Percentiles rank a stretch among this genome's conserved stretches.
phyloP scores from a whole-genome alignment of 176 grass and related monocot species.

The Elymus sibiricus region DNA sequence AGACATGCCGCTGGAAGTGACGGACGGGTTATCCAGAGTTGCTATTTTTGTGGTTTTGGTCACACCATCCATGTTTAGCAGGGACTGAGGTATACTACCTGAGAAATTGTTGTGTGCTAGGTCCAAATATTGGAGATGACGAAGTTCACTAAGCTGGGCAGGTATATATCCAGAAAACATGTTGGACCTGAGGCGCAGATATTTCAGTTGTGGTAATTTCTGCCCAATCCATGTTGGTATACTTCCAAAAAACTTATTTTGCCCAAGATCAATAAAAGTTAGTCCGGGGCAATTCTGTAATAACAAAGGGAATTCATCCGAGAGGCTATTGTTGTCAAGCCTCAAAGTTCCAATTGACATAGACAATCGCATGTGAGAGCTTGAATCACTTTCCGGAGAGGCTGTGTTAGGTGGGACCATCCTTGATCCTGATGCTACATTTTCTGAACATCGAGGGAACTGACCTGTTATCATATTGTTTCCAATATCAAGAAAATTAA shows the following conservation, averaged over 20 bases:
- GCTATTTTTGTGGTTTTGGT: neutral
- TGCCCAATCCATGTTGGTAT: constrained; percentile 20
- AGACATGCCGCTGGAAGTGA: neutral
- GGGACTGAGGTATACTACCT: constrained; percentile 7
- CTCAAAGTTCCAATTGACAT: neutral
- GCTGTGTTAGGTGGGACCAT: neutral
- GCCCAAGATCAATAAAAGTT: constrained; percentile 15
- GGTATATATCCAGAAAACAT: constrained; percentile 27
- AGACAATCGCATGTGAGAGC: neutral
- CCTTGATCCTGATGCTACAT: neutral
- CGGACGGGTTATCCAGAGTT: neutral
- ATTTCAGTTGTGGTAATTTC: neutral
- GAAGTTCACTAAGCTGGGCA: constrained; percentile 11
- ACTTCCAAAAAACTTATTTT: constrained; percentile 13
- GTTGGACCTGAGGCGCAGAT: constrained; percentile 11
- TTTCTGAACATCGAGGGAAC: constrained; percentile 7
- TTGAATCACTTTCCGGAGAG: neutral
- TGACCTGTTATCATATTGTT: constrained; percentile 15
- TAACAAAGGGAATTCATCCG: neutral
- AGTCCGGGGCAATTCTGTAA: neutral
- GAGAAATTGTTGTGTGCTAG: neutral
- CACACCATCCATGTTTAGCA: neutral
- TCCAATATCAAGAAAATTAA: neutral
- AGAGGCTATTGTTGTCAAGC: constrained; percentile 10
- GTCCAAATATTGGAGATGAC: neutral